Evolutionary conservation across 805 yeast species (phyloP).

Genomic region (Lipomyces mesembrius): DNA sequence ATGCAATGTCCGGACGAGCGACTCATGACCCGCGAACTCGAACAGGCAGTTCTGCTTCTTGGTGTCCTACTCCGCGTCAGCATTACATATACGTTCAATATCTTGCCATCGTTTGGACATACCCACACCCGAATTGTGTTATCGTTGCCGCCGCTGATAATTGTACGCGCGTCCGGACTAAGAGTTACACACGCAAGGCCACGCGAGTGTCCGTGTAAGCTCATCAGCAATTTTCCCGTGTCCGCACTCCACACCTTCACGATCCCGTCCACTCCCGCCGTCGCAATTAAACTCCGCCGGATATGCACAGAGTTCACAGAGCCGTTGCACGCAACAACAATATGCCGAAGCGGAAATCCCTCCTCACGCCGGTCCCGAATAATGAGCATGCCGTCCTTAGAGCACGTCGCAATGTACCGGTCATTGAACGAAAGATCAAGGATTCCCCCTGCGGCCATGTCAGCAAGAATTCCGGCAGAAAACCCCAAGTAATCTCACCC

Average conservation of each 20-base stretch:
- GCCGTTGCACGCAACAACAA: slow-evolving; percentile 43
- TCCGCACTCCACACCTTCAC: slow-evolving; percentile 81
- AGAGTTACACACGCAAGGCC: slow-evolving; percentile 86
- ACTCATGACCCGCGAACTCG: slow-evolving; percentile 77
- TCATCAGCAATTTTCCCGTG: slow-evolving; percentile 68
- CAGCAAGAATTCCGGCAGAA: background rate
- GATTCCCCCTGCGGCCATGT: background rate
- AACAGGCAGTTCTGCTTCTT: slow-evolving; percentile 71
- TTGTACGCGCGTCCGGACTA: slow-evolving; percentile 67
- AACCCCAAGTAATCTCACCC: background rate
- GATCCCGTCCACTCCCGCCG: slow-evolving; percentile 69
- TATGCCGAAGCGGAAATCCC: slow-evolving; percentile 28
- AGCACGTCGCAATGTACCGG: slow-evolving; percentile 44
- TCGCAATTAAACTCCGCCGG: slow-evolving; percentile 40
- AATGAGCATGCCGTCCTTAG: slow-evolving; percentile 45
- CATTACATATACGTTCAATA: no score
- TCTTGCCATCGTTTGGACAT: background rate
- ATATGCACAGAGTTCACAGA: slow-evolving; percentile 47
- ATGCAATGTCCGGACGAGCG: slow-evolving; percentile 68
- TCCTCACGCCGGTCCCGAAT: slow-evolving; percentile 41
- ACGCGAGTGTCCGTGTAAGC: slow-evolving; percentile 76
- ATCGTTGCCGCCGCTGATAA: slow-evolving; percentile 86
- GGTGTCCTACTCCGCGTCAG: slow-evolving; percentile 51
- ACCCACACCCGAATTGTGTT: slow-evolving; percentile 82
- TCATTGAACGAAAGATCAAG: slow-evolving; percentile 41